Conservation (phyloP, 768 basidiomycete genomes). For the Amanita inopinata region DNA sequence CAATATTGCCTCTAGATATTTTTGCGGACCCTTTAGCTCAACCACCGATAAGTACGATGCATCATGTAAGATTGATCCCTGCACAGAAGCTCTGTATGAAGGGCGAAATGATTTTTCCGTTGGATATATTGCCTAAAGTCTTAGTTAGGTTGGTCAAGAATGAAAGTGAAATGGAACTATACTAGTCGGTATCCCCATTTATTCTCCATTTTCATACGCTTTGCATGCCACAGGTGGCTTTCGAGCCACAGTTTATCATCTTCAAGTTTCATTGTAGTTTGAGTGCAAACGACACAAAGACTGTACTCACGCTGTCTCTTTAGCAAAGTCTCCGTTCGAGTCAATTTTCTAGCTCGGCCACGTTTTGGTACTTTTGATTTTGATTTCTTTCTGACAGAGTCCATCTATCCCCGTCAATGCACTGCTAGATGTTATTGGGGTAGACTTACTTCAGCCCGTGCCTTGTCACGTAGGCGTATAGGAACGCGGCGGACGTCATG, state of each 20-base stretch:
- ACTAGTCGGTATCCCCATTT: conserved; percentile 91
- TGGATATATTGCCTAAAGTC: conserved; percentile 62
- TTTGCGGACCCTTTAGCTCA: conserved; percentile 60
- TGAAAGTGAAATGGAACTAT: conserved; percentile 12
- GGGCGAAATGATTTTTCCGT: conserved; percentile 91
- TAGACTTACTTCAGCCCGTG: conserved; percentile 65
- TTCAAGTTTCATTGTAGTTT: conserved; percentile 19
- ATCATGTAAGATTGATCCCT: conserved; percentile 83
- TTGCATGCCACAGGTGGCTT: conserved; percentile 96
- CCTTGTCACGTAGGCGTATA: conserved; percentile 69
- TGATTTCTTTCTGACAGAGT: conserved; percentile 26
- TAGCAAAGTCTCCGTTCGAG: conserved; percentile 49
- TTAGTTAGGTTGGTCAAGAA: not conserved
- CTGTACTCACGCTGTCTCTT: conserved; percentile 60
- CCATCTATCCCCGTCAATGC: conserved; percentile 33
- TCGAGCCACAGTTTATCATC: conserved; percentile 90
- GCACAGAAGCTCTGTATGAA: conserved; percentile 80
- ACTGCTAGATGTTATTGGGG: too few relatives aligned
- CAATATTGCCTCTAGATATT: conserved; percentile 40
- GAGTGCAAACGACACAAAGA: not conserved
- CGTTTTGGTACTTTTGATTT: conserved; percentile 46
- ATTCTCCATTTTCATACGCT: conserved; percentile 90
- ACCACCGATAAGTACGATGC: conserved; percentile 76
- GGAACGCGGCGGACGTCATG: conserved; percentile 92
- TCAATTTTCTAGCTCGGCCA: conserved; percentile 50